phyloP scores from a whole-genome alignment of 139 green algal genomes.

The Coelastrella sp. region DNA sequence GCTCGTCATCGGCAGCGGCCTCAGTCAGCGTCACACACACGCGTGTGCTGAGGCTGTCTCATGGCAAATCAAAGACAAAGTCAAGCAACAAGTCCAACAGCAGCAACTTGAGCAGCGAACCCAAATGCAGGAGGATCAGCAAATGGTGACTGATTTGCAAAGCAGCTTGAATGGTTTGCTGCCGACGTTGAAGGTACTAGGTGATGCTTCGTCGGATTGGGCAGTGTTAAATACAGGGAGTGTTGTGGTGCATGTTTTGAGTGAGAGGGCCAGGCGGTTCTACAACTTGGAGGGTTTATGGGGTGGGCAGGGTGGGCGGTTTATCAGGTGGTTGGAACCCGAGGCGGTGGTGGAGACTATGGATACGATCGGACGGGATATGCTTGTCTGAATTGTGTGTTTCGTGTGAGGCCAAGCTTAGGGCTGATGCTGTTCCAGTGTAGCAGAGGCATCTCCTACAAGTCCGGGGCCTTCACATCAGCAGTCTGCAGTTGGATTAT shows the following conservation, averaged over 20 bases:
- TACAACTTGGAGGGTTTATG: constrained; percentile 53
- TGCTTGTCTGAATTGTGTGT: background rate
- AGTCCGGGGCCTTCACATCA: no score
- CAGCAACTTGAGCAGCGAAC: constrained; percentile 20
- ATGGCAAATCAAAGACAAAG: constrained; percentile 46
- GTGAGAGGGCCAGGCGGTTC: constrained; percentile 43
- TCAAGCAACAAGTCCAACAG: background rate
- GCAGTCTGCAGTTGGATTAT: background rate
- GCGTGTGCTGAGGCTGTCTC: constrained; percentile 53
- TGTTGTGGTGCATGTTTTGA: constrained; percentile 57
- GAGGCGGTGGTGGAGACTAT: constrained; percentile 15
- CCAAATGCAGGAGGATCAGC: background rate
- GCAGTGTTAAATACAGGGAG: constrained; percentile 28
- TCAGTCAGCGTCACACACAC: constrained; percentile 53
- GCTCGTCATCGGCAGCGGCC: constrained; percentile 47
- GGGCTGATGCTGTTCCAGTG: no score
- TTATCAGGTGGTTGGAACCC: constrained; percentile 20
- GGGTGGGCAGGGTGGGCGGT: background rate
- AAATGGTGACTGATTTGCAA: background rate
- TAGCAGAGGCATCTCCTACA: no score
- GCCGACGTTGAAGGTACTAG: constrained; percentile 30
- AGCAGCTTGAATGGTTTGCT: background rate
- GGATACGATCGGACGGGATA: constrained; percentile 30
- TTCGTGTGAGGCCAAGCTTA: no score
- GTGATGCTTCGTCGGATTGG: constrained; percentile 30